A percentile compares a stretch with the other conserved stretches of the same genome.
These are phyloP conservation scores for Lathyrus sativus DNA, from an alignment of 306 rosid species.

Conservation along the genomic window DNA sequence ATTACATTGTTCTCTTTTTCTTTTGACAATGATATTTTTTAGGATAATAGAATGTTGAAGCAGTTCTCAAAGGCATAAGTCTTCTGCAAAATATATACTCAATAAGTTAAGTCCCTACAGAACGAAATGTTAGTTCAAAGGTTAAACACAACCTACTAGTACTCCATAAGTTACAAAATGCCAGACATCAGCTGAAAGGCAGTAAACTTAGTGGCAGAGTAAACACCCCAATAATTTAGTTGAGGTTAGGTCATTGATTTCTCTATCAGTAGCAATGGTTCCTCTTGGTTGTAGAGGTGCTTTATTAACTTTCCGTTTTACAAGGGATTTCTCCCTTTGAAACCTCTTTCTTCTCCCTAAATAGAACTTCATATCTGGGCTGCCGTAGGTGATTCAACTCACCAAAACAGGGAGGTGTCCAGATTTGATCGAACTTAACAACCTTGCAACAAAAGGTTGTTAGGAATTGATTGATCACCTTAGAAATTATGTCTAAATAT, in stretches of 20 bases:
- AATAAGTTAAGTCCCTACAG: not conserved
- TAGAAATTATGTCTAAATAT: too few species aligned
- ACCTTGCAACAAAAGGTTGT: constrained; percentile 4
- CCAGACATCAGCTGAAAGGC: constrained; percentile 13
- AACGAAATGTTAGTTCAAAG: constrained; percentile 7
- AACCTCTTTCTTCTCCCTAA: constrained; percentile 8
- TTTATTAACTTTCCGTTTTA: not conserved
- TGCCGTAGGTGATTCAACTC: not conserved
- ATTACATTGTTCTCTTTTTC: not conserved
- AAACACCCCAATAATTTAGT: constrained; percentile 14
- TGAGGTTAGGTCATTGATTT: constrained; percentile 3
- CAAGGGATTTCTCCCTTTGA: constrained; percentile 1
- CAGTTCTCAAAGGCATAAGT: not conserved
- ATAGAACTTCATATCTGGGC: constrained; percentile 15
- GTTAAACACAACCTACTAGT: constrained; percentile 6
- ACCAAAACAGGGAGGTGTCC: not conserved
- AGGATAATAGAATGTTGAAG: constrained; percentile 1
- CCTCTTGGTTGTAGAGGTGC: constrained; percentile 1
- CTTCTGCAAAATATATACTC: not conserved
- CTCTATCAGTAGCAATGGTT: constrained; percentile 5
- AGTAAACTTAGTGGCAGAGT: not conserved
- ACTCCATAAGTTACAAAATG: constrained; percentile 8
- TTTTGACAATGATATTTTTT: not conserved
- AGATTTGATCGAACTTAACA: not conserved
- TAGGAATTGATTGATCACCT: not conserved